Percentiles rank a stretch among this genome's conserved stretches.
These are phyloP conservation scores for Neocallimastix lanati DNA, from an alignment of 192 early-diverging fungal genomes.

Conservation along the genomic window DNA sequence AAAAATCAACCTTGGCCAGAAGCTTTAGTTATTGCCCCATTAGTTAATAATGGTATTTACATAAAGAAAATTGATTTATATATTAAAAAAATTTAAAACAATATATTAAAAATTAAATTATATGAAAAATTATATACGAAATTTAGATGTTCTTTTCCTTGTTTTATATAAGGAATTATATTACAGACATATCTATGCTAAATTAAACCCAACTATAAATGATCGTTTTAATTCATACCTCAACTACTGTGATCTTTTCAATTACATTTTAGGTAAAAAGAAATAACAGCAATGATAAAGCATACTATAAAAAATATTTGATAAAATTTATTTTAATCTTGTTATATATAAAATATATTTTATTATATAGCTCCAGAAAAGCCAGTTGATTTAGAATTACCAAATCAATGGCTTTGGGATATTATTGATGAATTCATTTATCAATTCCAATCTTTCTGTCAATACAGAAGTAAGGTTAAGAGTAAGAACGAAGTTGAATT, in stretches of 20 bases:
- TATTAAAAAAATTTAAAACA: too few relatives aligned
- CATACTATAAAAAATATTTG: conserved; percentile 5
- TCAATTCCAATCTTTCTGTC: conserved; percentile 95
- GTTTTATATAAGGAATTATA: conserved; percentile 91
- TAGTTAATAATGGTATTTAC: conserved; percentile 74
- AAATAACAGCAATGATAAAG: too few relatives aligned
- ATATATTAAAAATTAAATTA: too few relatives aligned
- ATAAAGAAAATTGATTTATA: too few relatives aligned
- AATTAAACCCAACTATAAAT: conserved; percentile 70
- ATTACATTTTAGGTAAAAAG: conserved; percentile 72
- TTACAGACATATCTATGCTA: conserved; percentile 91
- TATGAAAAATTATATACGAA: too few relatives aligned
- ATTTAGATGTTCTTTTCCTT: conserved; percentile 70
- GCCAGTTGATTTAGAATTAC: conserved; percentile 78
- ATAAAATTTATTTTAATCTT: background rate
- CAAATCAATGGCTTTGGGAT: conserved; percentile 98
- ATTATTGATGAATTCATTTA: conserved; percentile 99
- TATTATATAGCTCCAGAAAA: conserved; percentile 30
- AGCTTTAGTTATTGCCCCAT: conserved; percentile 54
- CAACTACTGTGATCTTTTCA: conserved; percentile 95
- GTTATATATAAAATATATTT: too few relatives aligned
- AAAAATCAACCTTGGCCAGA: conserved; percentile 75
- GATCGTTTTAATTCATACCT: conserved; percentile 80
- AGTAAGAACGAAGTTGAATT: conserved; percentile 67
- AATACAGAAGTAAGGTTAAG: conserved; percentile 72